Base-by-base conservation (phyloP, 306 rosid species). In the Prosopis cineraria region DNA sequence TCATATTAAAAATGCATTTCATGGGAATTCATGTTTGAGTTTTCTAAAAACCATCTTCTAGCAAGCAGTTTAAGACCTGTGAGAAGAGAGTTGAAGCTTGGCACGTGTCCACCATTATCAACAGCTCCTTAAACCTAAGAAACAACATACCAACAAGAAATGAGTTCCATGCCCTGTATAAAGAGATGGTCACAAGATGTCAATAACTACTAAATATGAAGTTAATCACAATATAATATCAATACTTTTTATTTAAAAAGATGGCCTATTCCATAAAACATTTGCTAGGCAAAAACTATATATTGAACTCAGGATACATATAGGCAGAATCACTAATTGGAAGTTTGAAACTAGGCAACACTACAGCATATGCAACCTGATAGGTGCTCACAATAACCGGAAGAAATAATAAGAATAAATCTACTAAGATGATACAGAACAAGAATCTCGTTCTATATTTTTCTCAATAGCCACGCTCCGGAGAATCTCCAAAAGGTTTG, bases 91-190 rank as follows among this genome's bases (percentile, higher is more conserved):
- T 92, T 30, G 97, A 89, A 77, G 98, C 98, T 87, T 95, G 98
- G 85, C 98, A 92, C 39, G 98, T 95, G 82, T 92, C 98, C 79
- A 95, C 98, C 98, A 92, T 92, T 87, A 94, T 89, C 76, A 95
- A 93, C 72, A 95, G 88, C 97, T 95, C 98, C 93, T 95, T 95
- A 75, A 95, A 95, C 89, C 99, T 95, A 71, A 85, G 14, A 74
- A 78, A 82, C 72, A 40, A 63, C 65, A 74, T 64, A 75, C 17
- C 52, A 74, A 20, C n/a, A 65, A 65, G 60, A 78, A 45, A 68
- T 72, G 71, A 81, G 83, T 62, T 88, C 22, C 72, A 68, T 55
- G 1, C 74, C 66, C 40, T 47, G 60, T 9, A 67, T 25, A 20
- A 33, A 64, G 29, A 69, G 62, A 83, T 55, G 17, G 7, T 34